Conservation (phyloP, 352 stramenopile species). For the Phytophthora litchii region DNA sequence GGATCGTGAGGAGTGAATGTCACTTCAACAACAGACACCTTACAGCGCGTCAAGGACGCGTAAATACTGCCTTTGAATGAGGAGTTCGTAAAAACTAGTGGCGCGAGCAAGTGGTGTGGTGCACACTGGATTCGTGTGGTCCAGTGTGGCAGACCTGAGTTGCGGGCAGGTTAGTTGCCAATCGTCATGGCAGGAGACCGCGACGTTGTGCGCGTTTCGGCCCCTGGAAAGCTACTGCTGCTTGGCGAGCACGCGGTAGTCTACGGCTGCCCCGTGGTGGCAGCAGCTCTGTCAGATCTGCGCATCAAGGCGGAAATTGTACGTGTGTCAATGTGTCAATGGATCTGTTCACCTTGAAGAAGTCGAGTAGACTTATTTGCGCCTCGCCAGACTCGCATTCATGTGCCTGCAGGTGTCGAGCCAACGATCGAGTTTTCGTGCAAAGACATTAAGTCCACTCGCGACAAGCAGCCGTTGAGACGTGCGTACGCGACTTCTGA, state of each 20-base stretch:
- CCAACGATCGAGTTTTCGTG: conserved; percentile 54
- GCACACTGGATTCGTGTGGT: conserved; percentile 1
- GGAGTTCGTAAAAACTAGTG: conserved; percentile 39
- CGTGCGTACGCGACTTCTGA: conserved; percentile 39
- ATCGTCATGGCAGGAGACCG: conserved; percentile 26
- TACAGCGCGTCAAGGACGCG: conserved; percentile 4
- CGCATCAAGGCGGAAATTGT: conserved; percentile 83
- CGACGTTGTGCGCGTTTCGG: conserved; percentile 57
- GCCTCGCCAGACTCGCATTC: conserved; percentile 35
- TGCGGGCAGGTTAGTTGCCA: conserved; percentile 6
- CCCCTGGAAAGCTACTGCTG: conserved; percentile 90
- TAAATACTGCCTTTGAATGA: conserved; percentile 29
- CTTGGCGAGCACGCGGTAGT: conserved; percentile 92
- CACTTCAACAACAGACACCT: conserved; percentile 24
- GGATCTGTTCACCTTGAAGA: conserved; percentile 7
- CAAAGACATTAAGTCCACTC: conserved; percentile 51
- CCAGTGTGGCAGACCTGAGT: conserved; percentile 9
- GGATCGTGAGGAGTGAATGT: conserved; percentile 21
- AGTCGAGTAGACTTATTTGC: conserved; percentile 2
- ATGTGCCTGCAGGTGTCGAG: conserved; percentile 8
- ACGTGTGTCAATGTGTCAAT: conserved; percentile 29
- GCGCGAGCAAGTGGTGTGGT: background rate
- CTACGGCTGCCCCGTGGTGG: conserved; percentile 86
- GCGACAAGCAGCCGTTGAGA: conserved; percentile 35
- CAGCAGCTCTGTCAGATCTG: conserved; percentile 82